Base-by-base conservation (phyloP, 2,329 filamentous ascomycete species). In the Aspergillus eucalypticola region DNA sequence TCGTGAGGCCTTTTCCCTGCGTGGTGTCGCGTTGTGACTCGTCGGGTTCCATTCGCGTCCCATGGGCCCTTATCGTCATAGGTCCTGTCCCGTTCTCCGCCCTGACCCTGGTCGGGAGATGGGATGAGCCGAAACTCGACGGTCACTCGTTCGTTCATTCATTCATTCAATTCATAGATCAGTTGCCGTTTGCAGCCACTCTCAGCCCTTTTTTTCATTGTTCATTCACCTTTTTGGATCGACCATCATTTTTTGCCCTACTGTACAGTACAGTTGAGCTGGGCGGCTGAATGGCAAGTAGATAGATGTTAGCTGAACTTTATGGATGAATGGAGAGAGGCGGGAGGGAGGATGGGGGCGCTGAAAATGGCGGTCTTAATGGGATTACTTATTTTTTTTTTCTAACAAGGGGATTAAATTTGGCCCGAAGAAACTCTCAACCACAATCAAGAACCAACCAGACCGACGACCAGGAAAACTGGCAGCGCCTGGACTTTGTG, bases 1-100 rank as follows among this genome's bases (percentile, higher is more conserved):
- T 51, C 38, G 58, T 60, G 59, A 64, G 62, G 58, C 54, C 59
- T 63, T 63, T 58, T 41, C 21, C 51, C 19, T 57, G 15, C 41
- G 46, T 49, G 48, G 62, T 62, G 69, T 66, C 58, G 63, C 59
- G 55, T 71, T 71, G 61, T 73, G 70, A 73, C 70, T 71, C 62
- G 70, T 72, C 68, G 54, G 66, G 58, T 63, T 55, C 62, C 64
- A 60, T 66, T 60, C 59, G 59, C 52, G 61, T 65, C 60, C 54
- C 66, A 65, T 68, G 63, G 60, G 59, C 59, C 53, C 64, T 62
- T 66, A 61, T 65, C 65, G 62, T 66, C 66, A 66, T 66, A 60
- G 50, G 49, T 35, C 44, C 48, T 56, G 39, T 56, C 53, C 58
- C 46, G 53, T 59, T 66, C 66, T 62, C 63, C 62, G 64, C 60